Conservation (phyloP, 257 asterid genomes). For the Solanum rostratum region DNA sequence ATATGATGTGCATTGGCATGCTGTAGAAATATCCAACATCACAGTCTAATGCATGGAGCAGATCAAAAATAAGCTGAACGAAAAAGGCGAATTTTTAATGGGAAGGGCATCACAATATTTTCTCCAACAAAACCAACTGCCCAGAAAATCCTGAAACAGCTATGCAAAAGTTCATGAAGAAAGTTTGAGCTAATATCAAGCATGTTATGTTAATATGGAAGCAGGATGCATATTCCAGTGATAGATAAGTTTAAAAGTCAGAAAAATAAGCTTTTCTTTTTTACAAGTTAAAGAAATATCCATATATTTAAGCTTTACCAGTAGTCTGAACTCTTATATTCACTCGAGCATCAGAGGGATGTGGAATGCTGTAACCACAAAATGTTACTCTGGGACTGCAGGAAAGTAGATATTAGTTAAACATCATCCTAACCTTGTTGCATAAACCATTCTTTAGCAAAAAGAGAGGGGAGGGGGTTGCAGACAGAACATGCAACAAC, state of each 20-base stretch:
- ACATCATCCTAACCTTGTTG: neutral
- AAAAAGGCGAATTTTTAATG: neutral
- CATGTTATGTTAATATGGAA: neutral
- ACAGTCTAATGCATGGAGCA: neutral
- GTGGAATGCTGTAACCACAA: conserved; percentile 94
- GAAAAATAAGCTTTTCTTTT: neutral
- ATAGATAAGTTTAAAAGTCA: neutral
- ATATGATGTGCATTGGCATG: neutral
- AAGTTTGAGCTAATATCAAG: neutral
- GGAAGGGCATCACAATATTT: neutral
- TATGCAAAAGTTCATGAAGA: neutral
- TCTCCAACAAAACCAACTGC: neutral
- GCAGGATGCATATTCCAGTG: neutral
- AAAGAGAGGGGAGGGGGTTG: neutral
- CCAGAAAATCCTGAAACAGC: neutral
- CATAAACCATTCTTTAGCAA: neutral
- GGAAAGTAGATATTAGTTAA: neutral
- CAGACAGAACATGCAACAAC: neutral
- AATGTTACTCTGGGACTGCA: conserved; percentile 81
- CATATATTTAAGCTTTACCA: conserved; percentile 31
- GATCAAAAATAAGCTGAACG: neutral
- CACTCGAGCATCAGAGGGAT: conserved; percentile 88
- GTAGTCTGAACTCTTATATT: conserved; percentile 90
- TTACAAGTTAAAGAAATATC: neutral
- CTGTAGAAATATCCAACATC: neutral